These are phyloP conservation scores for Hanseniaspora vineae DNA, from an alignment of 805 yeast genomes.

Conservation along the genomic window DNA sequence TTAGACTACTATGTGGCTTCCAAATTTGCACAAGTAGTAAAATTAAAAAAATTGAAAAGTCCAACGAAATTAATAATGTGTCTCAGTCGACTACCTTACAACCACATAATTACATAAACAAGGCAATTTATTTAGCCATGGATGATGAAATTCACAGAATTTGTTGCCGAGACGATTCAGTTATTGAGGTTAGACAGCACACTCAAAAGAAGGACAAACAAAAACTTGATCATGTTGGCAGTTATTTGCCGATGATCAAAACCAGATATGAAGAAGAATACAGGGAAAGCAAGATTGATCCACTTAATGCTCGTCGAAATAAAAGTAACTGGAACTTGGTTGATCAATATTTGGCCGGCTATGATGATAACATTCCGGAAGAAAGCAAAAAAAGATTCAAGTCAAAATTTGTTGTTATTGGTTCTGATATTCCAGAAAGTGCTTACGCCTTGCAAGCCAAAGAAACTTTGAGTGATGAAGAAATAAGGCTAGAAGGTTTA, in stretches of 20 bases:
- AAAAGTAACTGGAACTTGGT: slow-evolving; percentile 78
- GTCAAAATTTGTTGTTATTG: slow-evolving; percentile 75
- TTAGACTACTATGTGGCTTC: slow-evolving; percentile 75
- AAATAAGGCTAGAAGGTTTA: slow-evolving; percentile 84
- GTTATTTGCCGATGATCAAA: slow-evolving; percentile 46
- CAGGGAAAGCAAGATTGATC: slow-evolving; percentile 42
- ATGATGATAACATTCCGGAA: slow-evolving; percentile 46
- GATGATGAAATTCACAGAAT: slow-evolving; percentile 81
- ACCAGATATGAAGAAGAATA: slow-evolving; percentile 68
- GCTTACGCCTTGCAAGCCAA: slow-evolving; percentile 26
- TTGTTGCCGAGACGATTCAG: slow-evolving; percentile 56
- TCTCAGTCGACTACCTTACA: slow-evolving; percentile 24
- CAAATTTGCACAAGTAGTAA: slow-evolving; percentile 64
- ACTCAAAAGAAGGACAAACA: slow-evolving; percentile 26
- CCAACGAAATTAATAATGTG: slow-evolving; percentile 39
- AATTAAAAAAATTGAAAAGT: slow-evolving; percentile 17
- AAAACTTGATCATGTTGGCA: slow-evolving; percentile 20
- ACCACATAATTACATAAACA: slow-evolving; percentile 33
- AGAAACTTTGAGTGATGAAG: slow-evolving; percentile 68
- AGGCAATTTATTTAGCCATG: slow-evolving; percentile 60
- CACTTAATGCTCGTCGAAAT: slow-evolving; percentile 38
- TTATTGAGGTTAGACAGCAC: slow-evolving; percentile 70
- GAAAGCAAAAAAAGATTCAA: slow-evolving; percentile 43
- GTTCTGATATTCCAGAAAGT: slow-evolving; percentile 54
- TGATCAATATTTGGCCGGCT: slow-evolving; percentile 88